Conservation (phyloP, 1,284 basidiomycete genomes). For the Pascua guehoae region DNA sequence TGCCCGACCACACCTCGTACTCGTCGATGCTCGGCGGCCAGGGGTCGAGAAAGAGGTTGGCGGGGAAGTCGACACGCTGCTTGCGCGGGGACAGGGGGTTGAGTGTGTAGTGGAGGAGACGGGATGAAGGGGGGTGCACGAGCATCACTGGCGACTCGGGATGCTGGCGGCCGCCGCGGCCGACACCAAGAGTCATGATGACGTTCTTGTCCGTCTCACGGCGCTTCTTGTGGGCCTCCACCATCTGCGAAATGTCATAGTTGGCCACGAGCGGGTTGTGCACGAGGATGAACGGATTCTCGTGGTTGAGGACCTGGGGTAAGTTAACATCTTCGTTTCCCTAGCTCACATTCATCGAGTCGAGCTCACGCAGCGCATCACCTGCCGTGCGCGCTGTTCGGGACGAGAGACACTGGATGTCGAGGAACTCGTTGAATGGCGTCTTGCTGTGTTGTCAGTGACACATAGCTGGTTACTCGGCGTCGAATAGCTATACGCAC, state of each 20-base stretch:
- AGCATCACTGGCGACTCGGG: conserved; percentile 50
- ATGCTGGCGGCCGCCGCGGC: conserved; percentile 45
- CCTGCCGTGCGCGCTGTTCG: conserved; percentile 87
- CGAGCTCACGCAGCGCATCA: conserved; percentile 94
- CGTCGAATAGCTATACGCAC: conserved; percentile 2
- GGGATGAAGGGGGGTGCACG: conserved; percentile 45
- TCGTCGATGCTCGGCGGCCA: conserved; percentile 49
- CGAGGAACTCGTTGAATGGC: conserved; percentile 57
- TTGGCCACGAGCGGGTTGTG: conserved; percentile 93
- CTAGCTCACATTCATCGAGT: conserved; percentile 61
- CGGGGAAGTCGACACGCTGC: conserved; percentile 42
- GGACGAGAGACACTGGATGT: conserved; percentile 81
- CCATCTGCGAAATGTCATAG: conserved; percentile 82
- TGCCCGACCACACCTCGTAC: conserved; percentile 83
- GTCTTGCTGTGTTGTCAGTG: conserved; percentile 12
- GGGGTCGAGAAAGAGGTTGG: conserved; percentile 55
- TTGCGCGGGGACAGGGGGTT: conserved; percentile 41
- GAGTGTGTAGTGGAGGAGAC: conserved; percentile 43
- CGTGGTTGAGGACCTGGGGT: conserved; percentile 75
- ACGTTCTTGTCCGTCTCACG: conserved; percentile 82
- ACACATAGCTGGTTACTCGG: too few relatives aligned
- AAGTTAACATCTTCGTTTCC: neutral
- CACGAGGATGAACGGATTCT: conserved; percentile 78
- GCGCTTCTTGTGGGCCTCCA: conserved; percentile 82
- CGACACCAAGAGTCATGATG: conserved; percentile 92